Base-by-base conservation (phyloP, 2,329 filamentous ascomycete genomes). In the Aspergillus ochraceoroseus region DNA sequence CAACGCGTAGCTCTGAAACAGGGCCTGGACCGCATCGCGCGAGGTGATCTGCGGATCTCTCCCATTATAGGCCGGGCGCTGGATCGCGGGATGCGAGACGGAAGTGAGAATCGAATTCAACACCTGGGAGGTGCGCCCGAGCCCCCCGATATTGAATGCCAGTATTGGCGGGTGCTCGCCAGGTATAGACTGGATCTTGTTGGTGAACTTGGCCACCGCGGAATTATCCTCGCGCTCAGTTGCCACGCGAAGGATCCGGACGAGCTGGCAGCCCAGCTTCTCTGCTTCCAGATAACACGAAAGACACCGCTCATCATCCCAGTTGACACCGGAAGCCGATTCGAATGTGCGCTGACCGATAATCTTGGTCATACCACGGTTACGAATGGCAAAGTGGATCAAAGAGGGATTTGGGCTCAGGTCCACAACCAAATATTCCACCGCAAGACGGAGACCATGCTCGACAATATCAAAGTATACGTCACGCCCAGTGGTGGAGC, bases 71-170 rank as follows among this genome's bases (percentile, higher is more conserved):
- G 34, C 32, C 5, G 38, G 36, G 7, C 49, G 51, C 17, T 52
- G 52, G 35, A 68, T 61, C 4, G 60, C 61, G 12, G 62, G 57
- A 38, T 70, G 66, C 3, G 62, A 66, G n/a, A 70, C 66, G 2
- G 58, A 56, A 5, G 65, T 69, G 32, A 70, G 48, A 9, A 60
- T 63, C 3, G 58, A 57, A 43, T 70, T 70, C 44, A 68, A 66
- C 1, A 69, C 57, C 43, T 69, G 66, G n/a, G 66, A 68, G 7
- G 65, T 69, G 11, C 66, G 63, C 26, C 66, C 66, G 11, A 68
- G 51, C 5, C 53, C 52, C 7, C 65, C 64, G 8, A 64, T 48
- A 23, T 68, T 68, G 48, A 66, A 70, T 11, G 65, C 63, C 20
- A 67, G 68, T 11, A 66, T 46, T 2, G 62, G 59, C 2, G 58